Evolutionary conservation across 805 yeast genomes (phyloP), one percentile per base, ranked within the genome.

Genomic region (Ogataea paraovalis): DNA sequence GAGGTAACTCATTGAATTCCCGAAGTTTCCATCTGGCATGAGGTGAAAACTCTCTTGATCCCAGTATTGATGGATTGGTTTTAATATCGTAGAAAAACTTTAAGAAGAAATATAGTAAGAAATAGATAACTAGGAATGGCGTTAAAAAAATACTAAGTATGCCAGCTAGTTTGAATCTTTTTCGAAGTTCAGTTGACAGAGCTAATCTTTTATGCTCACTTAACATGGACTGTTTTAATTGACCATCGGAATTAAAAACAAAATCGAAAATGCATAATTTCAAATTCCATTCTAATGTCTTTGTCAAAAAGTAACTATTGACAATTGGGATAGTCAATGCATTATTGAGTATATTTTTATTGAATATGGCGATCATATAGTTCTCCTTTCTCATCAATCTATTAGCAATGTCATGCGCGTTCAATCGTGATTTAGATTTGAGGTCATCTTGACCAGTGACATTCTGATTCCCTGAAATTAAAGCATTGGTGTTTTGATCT

Each of bases 311-410:
- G 19, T 60, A 56, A 4, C 57, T 53, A 10, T 59, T 55, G 21
- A 59, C 47, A 13, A 59, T 16, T 2, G 69, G 65, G 4, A 64
- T 52, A 1, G 83, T 80, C 16, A 89, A 62, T 0, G 85, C 74
- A 21, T 87, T 68, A 58, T 86, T 85, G 39, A 92, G 67, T 1
- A 92, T 70, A 49, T 86, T 80, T 55, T 83, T 87, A 66, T 89
- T 91, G 58, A 87, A 82, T 55, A 94, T 67, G 1, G 97, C 97
- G 61, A 94, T 89, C 74, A 90, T 75, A 64, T 91, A 94, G 62
- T 94, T 94, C 51, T 94, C 99, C 55, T 83, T 87, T 50, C 99
- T 74, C 99, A 94, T 91, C 47, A 94, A 86, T 49, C 99, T 73
- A 62, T 94, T 95, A 13, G 97, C 98, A 44, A 94, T 87, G 58